Evolutionary conservation across 306 rosid genomes (phyloP), one percentile per base, ranked within the genome.

Genomic region (Begonia masoniana): DNA sequence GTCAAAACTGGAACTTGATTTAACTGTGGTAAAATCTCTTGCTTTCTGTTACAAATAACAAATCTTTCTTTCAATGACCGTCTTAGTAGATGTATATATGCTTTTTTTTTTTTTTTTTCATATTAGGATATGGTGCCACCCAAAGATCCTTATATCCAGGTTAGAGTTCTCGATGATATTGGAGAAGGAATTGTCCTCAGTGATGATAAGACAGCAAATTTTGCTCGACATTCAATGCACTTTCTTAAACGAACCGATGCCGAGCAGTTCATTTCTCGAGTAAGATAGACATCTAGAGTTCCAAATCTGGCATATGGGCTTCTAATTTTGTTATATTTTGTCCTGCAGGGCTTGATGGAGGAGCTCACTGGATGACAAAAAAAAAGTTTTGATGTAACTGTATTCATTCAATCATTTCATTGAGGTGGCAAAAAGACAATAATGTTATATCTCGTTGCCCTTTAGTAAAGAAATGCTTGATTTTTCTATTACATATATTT

Each of bases 61-160:
- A 6, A 10, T n/a, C 39, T 10, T 39, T 43, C 57, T 48, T 42
- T 54, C 49, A 63, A 63, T 24, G 17, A 10, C 39, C 39, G 9
- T 31, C 39, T 31, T 31, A 31, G 39, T 31, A 31, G 39, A 45
- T 45, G n/a, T 2, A 10, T 45, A 45, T 45, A 45, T 45, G 15
- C 13, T 14, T 45, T 45, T 45, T 11, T 11, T 45, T 45, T 45
- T 11, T 11, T 45, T 12, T 11, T 11, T 45, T 12, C 39, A 75
- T 74, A 64, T 56, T 71, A 89, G 97, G 97, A 89, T 68, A 80
- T 85, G 94, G 91, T 89, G 54, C 97, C 97, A 10, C 97, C 95
- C 19, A 89, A 89, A 67, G 97, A 89, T 69, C 95, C 97, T 43
- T 89, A 76, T 61, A 82, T 89, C 69, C 71, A 85, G 73, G 95